Conservation (phyloP, 108 stramenopile genomes). For the Cyclotella baltica region DNA sequence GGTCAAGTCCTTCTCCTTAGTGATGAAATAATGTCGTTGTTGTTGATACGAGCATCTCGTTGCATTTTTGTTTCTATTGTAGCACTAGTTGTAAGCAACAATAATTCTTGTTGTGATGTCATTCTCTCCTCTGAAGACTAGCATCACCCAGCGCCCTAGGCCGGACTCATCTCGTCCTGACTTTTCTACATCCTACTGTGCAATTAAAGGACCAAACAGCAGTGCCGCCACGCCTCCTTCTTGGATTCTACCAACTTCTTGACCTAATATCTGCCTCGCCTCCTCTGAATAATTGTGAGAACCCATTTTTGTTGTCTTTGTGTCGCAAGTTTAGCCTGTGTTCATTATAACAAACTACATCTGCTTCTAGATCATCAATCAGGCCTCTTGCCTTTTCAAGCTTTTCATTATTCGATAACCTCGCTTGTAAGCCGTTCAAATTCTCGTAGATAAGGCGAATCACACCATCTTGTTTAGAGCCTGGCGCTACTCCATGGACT, state of each 20-base stretch:
- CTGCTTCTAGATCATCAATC: constrained; percentile 7
- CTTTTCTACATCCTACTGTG: not conserved
- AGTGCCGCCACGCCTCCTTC: no score
- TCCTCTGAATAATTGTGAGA: no score
- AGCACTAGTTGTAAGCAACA: not conserved
- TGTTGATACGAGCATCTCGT: not conserved
- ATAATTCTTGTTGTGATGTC: not conserved
- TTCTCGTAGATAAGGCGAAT: not conserved
- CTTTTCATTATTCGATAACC: not conserved
- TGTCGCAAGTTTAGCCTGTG: constrained; percentile 12
- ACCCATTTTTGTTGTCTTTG: not conserved
- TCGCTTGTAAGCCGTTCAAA: not conserved
- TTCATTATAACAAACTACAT: constrained; percentile 12
- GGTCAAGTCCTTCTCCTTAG: not conserved
- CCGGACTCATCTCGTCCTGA: constrained; percentile 2
- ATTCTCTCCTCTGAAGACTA: not conserved
- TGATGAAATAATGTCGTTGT: not conserved
- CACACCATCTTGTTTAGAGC: not conserved
- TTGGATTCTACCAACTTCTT: constrained; percentile 6
- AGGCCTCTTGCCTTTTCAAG: not conserved
- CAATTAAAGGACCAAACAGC: not conserved
- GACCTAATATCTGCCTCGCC: not conserved
- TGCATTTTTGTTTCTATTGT: not conserved
- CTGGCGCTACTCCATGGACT: not conserved
- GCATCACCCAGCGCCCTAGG: constrained; percentile 1